Base-by-base conservation (phyloP, 2,329 filamentous ascomycete species). In the Aureobasidium pullulans region DNA sequence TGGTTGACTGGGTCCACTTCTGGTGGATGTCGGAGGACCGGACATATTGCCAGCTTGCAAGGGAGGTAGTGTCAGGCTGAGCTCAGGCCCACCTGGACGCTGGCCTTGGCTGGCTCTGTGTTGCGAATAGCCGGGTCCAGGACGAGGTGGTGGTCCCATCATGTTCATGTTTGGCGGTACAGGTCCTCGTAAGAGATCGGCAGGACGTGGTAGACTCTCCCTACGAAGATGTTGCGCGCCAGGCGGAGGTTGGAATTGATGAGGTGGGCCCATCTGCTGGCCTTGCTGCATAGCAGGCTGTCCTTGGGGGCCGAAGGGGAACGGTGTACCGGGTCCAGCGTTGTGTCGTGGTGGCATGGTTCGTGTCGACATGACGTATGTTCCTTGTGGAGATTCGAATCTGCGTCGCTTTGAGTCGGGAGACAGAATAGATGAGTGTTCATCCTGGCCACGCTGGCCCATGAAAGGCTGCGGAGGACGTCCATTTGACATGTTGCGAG, bases 321-420 rank as follows among this genome's bases (percentile, higher is more conserved):
- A 73, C 69, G 66, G 74, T 66, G 69, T 77, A 73, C 67, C 70
- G 29, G 70, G 69, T 7, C 65, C 66, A 13, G 65, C 62, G 15
- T 54, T 66, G 36, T 70, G 70, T 31, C 67, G 65, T 29, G 66
- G 63, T 50, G 71, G 56, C 67, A 72, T 54, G 52, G 66, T 34
- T 62, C 73, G 67, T 64, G 75, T 68, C 62, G 75, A 66, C 64
- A 73, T 71, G 62, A 73, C 66, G 64, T 76, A 69, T 65, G 73
- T 64, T 61, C 72, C 70, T 57, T 71, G 71, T n/a, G 61, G 61
- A 44, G 75, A 76, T 63, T 81, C 82, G 66, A 81, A 81, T 39
- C 86, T 81, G 23, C 86, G 82, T 60, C 85, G 81, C 68, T 89
- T 88, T 31, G 74, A 71, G 57, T 87, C 85, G 9, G 79, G 77